Base-by-base conservation (phyloP, 2,329 filamentous ascomycete species). In the Aspergillus felis region DNA sequence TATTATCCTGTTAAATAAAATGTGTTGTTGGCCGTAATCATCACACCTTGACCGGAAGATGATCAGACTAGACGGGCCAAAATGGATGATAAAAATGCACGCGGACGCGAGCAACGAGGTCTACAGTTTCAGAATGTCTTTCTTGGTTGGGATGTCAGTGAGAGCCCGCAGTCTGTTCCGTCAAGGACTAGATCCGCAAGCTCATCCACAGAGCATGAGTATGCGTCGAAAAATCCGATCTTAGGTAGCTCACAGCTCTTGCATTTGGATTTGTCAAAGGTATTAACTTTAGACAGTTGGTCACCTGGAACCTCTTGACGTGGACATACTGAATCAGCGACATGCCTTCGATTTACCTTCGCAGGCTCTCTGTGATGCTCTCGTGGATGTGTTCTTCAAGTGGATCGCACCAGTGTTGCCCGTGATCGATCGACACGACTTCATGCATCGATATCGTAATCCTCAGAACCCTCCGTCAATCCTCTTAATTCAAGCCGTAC, bases 381-480 rank as follows among this genome's bases (percentile, higher is more conserved):
- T 61, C 8, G 50, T 61, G 32, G 46, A 54, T 14, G 49, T 59
- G 8, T 61, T 61, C 54, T 61, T 61, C 44, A 53, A 47, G 12
- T 57, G 59, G 59, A 32, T 61, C 32, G 52, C 57, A 20, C 59
- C 59, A 41, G 49, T 59, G 9, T 35, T 61, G 22, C 59, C 59
- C 2, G 59, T 61, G 25, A 41, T 59, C 10, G 50, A 59, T 22
- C 49, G 41, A 3, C 46, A 61, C 48, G 51, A 38, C n/a, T 61
- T 61, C 47, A 54, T 61, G 57, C 53, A 35, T 44, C 20, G 25
- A 27, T 61, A 61, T 53, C 25, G 55, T 12, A 12, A 50, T 24
- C 29, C 50, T 3, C 48, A 54, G 28, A 5, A 49, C 17, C 35
- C 14, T 4, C 59, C 57, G 29, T 59, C 59, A 2, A 55, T 57